A percentile compares a stretch with the other conserved stretches of the same genome.
Conservation (phyloP, 2,329 filamentous ascomycete genomes). For the Juglanconis sp. region DNA sequence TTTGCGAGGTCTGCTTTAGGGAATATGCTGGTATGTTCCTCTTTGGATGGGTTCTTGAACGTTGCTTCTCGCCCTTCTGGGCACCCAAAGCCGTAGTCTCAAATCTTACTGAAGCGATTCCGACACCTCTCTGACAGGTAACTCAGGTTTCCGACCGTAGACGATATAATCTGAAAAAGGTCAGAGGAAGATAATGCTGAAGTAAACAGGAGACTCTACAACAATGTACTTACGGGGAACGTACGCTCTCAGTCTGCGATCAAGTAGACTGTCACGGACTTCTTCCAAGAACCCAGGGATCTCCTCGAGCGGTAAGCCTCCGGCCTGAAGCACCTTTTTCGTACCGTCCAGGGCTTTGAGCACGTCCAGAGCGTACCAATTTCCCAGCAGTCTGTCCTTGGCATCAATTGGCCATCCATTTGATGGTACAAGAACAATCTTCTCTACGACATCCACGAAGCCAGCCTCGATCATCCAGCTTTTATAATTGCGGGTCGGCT, state of each 20-base stretch:
- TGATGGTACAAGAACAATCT: not conserved
- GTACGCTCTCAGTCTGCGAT: not conserved
- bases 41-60: too few relatives aligned
- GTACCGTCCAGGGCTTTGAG: not conserved
- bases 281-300: not conserved
- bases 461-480: constrained; percentile 25
- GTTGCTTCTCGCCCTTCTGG: too few relatives aligned
- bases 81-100: too few relatives aligned
- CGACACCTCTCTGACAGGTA: too few relatives aligned
- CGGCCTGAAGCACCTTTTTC: constrained; percentile 1
- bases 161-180: not conserved
- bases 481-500: constrained; percentile 21
- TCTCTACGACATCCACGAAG: constrained; percentile 26
- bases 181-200: not conserved
- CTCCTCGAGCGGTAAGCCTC: not conserved
- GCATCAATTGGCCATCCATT: not conserved
- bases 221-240: not conserved
- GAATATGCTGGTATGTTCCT: too few relatives aligned
- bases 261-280: not conserved
- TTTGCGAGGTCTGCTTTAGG: too few relatives aligned
- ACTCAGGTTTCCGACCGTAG: not conserved
- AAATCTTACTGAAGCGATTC: too few relatives aligned
- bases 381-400: not conserved
- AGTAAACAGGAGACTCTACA: not conserved
- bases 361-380: not conserved